Percentiles rank a stretch among this genome's conserved stretches.
Evolutionary conservation across 108 stramenopile genomes (phyloP).

Genomic region (Phaeodactylum tricornutum): DNA sequence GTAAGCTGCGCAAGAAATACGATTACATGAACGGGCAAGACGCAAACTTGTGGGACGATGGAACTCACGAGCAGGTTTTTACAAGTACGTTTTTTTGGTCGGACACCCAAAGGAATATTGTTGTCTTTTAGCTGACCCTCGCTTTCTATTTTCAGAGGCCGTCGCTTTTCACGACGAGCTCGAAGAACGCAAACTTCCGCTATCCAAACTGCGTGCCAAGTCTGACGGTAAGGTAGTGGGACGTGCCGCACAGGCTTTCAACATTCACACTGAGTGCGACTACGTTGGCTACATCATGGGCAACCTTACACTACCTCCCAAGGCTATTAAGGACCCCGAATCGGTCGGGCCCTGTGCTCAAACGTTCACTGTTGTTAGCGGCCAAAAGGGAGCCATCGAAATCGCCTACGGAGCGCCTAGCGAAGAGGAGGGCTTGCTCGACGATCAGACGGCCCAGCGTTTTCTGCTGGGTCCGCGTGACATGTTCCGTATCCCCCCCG

Average conservation of each 20-base stretch:
- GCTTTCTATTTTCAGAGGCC: not conserved
- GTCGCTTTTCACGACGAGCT: constrained; percentile 19
- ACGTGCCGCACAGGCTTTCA: constrained; percentile 79
- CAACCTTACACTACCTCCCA: constrained; percentile 69
- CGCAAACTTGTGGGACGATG: constrained; percentile 65
- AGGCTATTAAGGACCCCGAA: constrained; percentile 86
- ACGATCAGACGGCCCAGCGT: constrained; percentile 73
- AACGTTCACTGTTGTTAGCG: constrained; percentile 75
- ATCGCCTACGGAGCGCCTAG: constrained; percentile 71
- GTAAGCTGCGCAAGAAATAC: constrained; percentile 47
- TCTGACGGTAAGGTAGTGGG: constrained; percentile 65
- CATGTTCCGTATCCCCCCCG: constrained; percentile 91
- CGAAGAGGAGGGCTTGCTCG: constrained; percentile 51
- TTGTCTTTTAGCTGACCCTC: constrained; percentile 1
- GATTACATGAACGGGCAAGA: constrained; percentile 42
- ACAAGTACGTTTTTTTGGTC: constrained; percentile 32
- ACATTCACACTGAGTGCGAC: constrained; percentile 46
- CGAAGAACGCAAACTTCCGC: constrained; percentile 43
- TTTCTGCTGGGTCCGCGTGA: constrained; percentile 86
- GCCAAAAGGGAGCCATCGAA: constrained; percentile 73
- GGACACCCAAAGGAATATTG: too few species aligned
- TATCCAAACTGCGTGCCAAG: constrained; percentile 35
- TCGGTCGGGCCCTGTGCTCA: constrained; percentile 78
- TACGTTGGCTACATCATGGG: constrained; percentile 86
- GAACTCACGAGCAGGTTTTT: constrained; percentile 28